Evolutionary conservation across 2,329 filamentous ascomycete genomes (phyloP).

Genomic region (Fragosphaeria purpurea): DNA sequence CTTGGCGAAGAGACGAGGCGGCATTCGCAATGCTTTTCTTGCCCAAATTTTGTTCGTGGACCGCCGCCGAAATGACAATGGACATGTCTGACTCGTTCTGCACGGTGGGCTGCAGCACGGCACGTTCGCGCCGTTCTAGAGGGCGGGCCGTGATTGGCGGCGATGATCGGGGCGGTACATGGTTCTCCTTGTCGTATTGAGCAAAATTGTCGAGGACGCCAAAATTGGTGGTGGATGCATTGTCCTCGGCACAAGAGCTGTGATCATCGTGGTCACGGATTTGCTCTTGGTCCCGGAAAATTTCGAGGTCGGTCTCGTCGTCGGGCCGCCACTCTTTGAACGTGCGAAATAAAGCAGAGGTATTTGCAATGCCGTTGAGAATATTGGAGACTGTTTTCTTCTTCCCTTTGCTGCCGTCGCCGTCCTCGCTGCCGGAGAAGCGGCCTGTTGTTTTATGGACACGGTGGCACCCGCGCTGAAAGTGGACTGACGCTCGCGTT

Average conservation of each 20-base stretch:
- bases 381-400: conserved; percentile 7
- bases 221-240: conserved; percentile 12
- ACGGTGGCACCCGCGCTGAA: conserved; percentile 11
- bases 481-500: conserved; percentile 11
- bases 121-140: background rate
- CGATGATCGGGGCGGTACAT: background rate
- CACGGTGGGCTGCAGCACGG: conserved; percentile 12
- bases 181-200: conserved; percentile 11
- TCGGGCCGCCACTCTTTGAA: conserved; percentile 15
- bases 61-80: conserved; percentile 5
- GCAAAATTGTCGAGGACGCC: conserved; percentile 8
- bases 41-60: background rate
- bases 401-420: background rate
- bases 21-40: background rate
- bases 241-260: background rate
- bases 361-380: conserved; percentile 13
- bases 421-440: conserved; percentile 4
- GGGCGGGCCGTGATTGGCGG: background rate
- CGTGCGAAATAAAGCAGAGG: conserved; percentile 14
- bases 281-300: conserved; percentile 2
- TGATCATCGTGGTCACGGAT: background rate
- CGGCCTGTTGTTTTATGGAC: conserved; percentile 12
- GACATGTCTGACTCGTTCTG: conserved; percentile 16
- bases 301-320: conserved; percentile 3
- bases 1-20: conserved; percentile 4